Evolutionary conservation across 1,284 basidiomycete genomes (phyloP).

Genomic region (Leucoagaricus sp.): DNA sequence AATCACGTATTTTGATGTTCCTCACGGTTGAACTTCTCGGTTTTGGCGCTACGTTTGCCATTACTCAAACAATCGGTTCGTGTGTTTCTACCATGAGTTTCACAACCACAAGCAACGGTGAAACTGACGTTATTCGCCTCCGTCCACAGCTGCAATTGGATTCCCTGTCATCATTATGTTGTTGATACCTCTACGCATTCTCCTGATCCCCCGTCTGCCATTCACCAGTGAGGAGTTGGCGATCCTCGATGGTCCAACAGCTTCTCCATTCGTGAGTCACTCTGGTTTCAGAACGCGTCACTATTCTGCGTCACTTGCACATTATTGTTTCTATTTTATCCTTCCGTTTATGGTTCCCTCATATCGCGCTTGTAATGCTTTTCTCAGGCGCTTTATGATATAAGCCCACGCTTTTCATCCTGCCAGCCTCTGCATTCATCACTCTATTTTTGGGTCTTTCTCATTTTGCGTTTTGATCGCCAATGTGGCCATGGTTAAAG

Average conservation of each 20-base stretch:
- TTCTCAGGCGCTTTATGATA: too few species aligned
- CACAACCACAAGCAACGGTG: too few species aligned
- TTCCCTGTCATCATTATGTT: conserved; percentile 91
- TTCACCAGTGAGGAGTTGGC: conserved; percentile 83
- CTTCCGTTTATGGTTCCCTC: too few species aligned
- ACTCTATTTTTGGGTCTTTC: not conserved
- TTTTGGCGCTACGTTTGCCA: conserved; percentile 89
- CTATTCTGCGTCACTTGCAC: not conserved
- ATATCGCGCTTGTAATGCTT: too few species aligned
- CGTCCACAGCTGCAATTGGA: conserved; percentile 73
- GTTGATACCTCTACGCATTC: conserved; percentile 81
- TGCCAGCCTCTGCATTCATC: too few species aligned
- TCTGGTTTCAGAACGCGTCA: not conserved
- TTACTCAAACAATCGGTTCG: conserved; percentile 89
- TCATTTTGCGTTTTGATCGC: conserved; percentile 4
- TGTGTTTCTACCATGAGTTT: too few species aligned
- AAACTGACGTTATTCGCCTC: conserved; percentile 5
- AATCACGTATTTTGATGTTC: conserved; percentile 79
- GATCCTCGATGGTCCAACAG: conserved; percentile 87
- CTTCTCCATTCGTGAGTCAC: conserved; percentile 75
- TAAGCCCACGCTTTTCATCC: too few species aligned
- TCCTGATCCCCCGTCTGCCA: conserved; percentile 73
- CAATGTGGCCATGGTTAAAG: not conserved
- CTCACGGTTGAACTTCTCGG: conserved; percentile 80
- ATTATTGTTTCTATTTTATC: not conserved